Conservation (phyloP, 208 protist genomes). For the Angomonas ambiguus region DNA sequence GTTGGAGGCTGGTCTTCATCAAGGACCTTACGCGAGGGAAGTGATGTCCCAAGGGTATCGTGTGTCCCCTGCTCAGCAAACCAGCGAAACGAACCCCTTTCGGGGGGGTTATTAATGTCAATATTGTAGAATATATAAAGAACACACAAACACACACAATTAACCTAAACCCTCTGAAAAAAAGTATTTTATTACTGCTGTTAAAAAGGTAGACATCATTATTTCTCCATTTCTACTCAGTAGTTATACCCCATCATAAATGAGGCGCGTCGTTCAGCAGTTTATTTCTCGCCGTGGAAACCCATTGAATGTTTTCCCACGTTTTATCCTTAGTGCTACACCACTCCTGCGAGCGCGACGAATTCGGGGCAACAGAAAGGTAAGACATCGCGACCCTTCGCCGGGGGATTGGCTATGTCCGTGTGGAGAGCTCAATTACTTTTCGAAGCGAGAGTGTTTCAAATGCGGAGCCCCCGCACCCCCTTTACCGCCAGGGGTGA, state of each 20-base stretch:
- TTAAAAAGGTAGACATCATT: background rate
- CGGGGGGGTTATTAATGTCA: constrained; percentile 21
- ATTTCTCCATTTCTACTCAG: background rate
- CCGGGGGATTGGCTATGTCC: constrained; percentile 86
- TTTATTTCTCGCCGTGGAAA: background rate
- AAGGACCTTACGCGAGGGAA: constrained; percentile 69
- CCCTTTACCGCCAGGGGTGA: constrained; percentile 79
- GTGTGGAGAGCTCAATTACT: constrained; percentile 85
- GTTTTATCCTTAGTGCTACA: background rate
- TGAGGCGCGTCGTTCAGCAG: background rate
- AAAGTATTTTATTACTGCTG: background rate
- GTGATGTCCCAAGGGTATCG: constrained; percentile 51
- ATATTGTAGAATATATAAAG: background rate
- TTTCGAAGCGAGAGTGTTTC: constrained; percentile 86
- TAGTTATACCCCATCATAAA: background rate
- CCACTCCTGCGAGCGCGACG: constrained; percentile 25
- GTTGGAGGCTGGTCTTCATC: constrained; percentile 69
- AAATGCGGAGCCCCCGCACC: constrained; percentile 86
- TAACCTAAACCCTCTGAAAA: background rate
- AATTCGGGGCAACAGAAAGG: constrained; percentile 31
- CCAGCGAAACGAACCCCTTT: constrained; percentile 76
- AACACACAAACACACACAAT: background rate
- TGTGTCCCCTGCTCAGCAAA: constrained; percentile 57
- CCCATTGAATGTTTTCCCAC: background rate
- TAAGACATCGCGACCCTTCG: constrained; percentile 58